Evolutionary conservation across 768 basidiomycete genomes (phyloP), one percentile per base, ranked within the genome.

Genomic region (Clathrus columnatus): DNA sequence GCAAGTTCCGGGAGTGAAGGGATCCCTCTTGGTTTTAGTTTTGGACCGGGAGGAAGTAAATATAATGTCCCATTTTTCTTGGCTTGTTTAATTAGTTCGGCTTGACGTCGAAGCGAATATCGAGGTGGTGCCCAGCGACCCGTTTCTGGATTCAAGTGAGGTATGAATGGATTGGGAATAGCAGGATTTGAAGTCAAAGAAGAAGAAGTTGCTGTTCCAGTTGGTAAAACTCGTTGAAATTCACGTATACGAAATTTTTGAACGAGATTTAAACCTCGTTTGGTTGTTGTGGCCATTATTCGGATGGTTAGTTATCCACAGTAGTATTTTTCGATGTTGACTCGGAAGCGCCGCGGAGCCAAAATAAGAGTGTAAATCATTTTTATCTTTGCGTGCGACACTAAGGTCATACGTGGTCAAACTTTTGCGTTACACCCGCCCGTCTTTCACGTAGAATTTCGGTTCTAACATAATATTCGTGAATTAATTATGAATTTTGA

Each of bases 41-140:
- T 90, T 1, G 79, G 81, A 1, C 89, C 78, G 1, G 82, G 78
- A 0, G 89, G 89, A 4, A 92, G 73, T 6, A 87, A 67, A 36
- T 82, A 74, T 44, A 84, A 64, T 41, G 73, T 72, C 29, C 75
- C 76, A 20, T 72, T 69, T 21, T 68, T 69, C 57, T 78, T 78
- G 3, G 90, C 90, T 50, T 75, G 75, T 71, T 88, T 91, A 48
- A 91, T 72, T 30, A 92, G 73, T 42, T 87, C 85, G 10, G 85
- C 86, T 67, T 92, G 89, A 29, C 80, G 79, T 18, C 90, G 80
- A 23, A 85, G 68, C 4, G 88, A 91, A 61, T 85, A 84, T 58
- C 77, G 79, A 10, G 89, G 75, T 0, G 82, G 79, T 24, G 74
- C 75, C 86, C 87, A 90, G 65, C 78, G 73, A 20, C 79, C 80